Conservation (phyloP, 768 basidiomycete genomes). For the Rhodosporidiobolus odoratus region DNA sequence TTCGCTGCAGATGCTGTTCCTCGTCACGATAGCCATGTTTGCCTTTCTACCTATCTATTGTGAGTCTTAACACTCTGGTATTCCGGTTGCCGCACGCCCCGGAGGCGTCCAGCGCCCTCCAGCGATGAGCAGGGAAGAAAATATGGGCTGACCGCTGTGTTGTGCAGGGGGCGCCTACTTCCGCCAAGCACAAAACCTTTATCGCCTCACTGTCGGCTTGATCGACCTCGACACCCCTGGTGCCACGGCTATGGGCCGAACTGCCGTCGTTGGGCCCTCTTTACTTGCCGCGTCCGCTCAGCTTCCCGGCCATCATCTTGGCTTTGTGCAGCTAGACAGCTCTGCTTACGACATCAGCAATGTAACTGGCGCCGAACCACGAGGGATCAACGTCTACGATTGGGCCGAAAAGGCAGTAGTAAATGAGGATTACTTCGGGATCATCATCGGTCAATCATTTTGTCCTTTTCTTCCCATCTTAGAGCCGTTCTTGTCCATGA, state of each 20-base stretch:
- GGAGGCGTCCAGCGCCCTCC: too few species aligned
- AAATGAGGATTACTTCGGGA: constrained; percentile 27
- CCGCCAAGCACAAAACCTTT: constrained; percentile 41
- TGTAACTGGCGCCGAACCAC: not conserved
- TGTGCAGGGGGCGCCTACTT: constrained; percentile 44
- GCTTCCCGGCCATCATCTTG: constrained; percentile 6
- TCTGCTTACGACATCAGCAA: constrained; percentile 14
- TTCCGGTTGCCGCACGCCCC: not conserved
- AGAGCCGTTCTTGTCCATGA: too few species aligned
- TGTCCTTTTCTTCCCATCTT: not conserved
- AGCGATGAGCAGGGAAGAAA: too few species aligned
- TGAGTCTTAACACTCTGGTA: not conserved
- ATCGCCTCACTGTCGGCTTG: constrained; percentile 44
- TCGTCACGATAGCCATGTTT: constrained; percentile 37
- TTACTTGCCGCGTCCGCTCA: constrained; percentile 14
- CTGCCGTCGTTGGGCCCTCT: constrained; percentile 45
- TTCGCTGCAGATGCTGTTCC: not conserved
- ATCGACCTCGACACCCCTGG: constrained; percentile 46
- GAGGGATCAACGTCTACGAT: constrained; percentile 16
- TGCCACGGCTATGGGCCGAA: constrained; percentile 21
- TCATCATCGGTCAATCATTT: constrained; percentile 14
- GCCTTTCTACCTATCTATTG: constrained; percentile 43
- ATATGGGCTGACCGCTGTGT: not conserved
- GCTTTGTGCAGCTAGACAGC: constrained; percentile 13
- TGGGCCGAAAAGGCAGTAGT: constrained; percentile 9